These are phyloP conservation scores for Perkinsus olseni DNA, from an alignment of 169 alveolate species.

Conservation along the genomic window DNA sequence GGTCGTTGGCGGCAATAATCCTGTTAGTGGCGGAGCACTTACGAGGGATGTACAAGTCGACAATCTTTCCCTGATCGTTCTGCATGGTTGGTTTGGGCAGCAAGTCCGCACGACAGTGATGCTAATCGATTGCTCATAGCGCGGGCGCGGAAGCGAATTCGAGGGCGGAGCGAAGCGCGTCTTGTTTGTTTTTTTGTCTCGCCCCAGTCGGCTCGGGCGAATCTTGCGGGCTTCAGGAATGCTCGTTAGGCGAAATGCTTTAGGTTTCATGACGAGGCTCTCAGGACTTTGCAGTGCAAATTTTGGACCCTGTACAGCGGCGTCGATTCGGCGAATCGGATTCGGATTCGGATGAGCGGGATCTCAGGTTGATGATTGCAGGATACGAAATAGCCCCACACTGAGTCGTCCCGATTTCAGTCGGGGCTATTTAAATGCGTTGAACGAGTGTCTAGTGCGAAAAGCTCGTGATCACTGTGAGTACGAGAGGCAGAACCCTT, in stretches of 20 bases:
- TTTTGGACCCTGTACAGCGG: too few relatives aligned
- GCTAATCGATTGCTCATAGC: not conserved
- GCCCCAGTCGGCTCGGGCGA: not conserved
- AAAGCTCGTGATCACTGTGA: too few relatives aligned
- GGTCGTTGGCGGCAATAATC: slow-evolving; percentile 79
- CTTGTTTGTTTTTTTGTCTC: not conserved
- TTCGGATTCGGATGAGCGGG: too few relatives aligned
- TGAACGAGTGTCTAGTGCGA: too few relatives aligned
- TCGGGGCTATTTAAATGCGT: too few relatives aligned
- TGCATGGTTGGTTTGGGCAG: slow-evolving; percentile 33
- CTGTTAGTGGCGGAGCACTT: slow-evolving; percentile 89
- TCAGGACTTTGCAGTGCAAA: too few relatives aligned
- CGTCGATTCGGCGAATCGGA: too few relatives aligned
- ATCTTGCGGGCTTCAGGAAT: too few relatives aligned
- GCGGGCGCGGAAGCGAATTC: not conserved
- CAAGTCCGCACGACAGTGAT: not conserved
- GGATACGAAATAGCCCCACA: not conserved
- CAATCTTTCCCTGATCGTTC: slow-evolving; percentile 81
- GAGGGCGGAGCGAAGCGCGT: not conserved
- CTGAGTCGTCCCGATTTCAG: not conserved
- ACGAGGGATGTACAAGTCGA: slow-evolving; percentile 87
- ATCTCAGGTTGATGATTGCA: not conserved
- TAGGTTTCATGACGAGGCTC: too few relatives aligned
- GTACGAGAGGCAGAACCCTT: too few relatives aligned
- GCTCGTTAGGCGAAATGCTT: too few relatives aligned